Conservation (phyloP, 495 filamentous ascomycete species). For the Niebla homalea region DNA sequence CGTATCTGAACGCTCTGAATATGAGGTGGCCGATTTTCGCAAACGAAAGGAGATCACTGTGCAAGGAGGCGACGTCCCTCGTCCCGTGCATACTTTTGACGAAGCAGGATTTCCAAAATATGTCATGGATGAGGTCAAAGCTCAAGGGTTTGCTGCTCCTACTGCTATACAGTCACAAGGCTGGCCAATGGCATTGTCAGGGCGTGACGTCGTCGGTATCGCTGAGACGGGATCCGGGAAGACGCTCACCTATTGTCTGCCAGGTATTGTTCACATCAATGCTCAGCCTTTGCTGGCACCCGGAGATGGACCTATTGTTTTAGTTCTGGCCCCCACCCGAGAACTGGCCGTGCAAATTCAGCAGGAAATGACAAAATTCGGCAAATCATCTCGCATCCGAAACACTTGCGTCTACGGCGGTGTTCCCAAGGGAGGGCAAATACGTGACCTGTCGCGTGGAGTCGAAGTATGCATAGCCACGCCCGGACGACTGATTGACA, state of each 20-base stretch:
- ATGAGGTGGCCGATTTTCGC: constrained; percentile 79
- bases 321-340: constrained; percentile 89
- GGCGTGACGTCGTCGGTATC: constrained; percentile 97
- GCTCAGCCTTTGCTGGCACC: constrained; percentile 95
- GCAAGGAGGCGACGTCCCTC: constrained; percentile 64
- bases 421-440: constrained; percentile 93
- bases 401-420: constrained; percentile 99
- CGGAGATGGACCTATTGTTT: constrained; percentile 91
- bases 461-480: constrained; percentile 93
- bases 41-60: constrained; percentile 67
- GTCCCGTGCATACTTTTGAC: constrained; percentile 90
- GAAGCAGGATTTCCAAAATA: constrained; percentile 94
- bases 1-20: constrained; percentile 58
- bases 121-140: constrained; percentile 96
- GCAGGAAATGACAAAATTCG: constrained; percentile 87
- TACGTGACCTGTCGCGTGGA: constrained; percentile 78
- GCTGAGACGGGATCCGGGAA: constrained; percentile 99
- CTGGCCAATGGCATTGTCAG: constrained; percentile 98
- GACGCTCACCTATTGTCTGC: constrained; percentile 95
- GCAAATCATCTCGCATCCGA: constrained; percentile 92
- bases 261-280: constrained; percentile 98
- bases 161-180: constrained; percentile 97
- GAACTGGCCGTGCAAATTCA: constrained; percentile 98
- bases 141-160: constrained; percentile 82
- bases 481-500: constrained; percentile 93